Evolutionary conservation across 805 yeast genomes (phyloP), one percentile per base, ranked within the genome.

Genomic region (Starmerella floris): DNA sequence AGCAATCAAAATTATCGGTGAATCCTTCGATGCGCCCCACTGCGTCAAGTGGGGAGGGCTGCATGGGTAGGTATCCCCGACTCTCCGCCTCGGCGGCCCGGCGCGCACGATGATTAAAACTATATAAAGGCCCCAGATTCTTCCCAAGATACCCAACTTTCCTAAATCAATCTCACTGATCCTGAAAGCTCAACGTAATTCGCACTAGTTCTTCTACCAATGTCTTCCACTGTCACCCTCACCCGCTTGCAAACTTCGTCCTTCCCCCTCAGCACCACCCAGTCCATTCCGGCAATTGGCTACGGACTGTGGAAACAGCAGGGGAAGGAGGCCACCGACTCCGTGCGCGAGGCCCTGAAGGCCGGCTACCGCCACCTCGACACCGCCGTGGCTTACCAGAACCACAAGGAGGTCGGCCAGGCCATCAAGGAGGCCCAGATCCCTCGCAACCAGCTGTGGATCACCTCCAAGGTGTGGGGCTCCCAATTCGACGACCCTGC

Each of bases 351-450:
- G 25, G 91, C 87, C 1, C 66, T 82, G 45, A 60, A 66, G 26
- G 62, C 58, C 13, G 93, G 93, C 0, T 82, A 79, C 58, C 70
- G 91, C 51, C 88, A 74, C 6, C 76, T 76, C 11, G 66, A 68
- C 41, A 65, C 43, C 10, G 49, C 51, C 10, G 35, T 39, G 16
- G 43, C 44, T 16, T 47, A 47, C 28, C 46, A 44, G 37, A 47
- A 47, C 53, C 88, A 81, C 58, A 73, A 58, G 35, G 71, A 69
- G 45, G 78, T 79, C 40, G 85, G 83, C 22, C 43, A 44, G n/a
- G 61, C 57, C 17, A 48, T 56, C 27, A 64, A 70, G 37, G 52
- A 43, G 43, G 35, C 46, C n/a, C 47, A 47, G 4, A 64, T 79
- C 23, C 74, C 76, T 45, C 70, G 88, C 57, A 69, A 70, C 23